Base-by-base conservation (phyloP, 1,284 basidiomycete species). In the Mycena sp. region DNA sequence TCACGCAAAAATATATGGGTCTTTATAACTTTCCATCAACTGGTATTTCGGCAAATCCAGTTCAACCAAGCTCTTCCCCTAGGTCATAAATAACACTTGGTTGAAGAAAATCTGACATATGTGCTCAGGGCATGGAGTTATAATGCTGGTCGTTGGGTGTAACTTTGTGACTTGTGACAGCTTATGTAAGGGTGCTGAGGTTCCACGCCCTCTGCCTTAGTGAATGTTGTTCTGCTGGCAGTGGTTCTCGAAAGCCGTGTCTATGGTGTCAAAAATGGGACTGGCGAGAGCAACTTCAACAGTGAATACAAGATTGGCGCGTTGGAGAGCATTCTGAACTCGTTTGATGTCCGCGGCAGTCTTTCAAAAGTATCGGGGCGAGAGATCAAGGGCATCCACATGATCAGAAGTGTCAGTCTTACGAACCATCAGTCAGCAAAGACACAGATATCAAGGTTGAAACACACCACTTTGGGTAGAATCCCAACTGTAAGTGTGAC, bases 391-490 rank as follows among this genome's bases (percentile, higher is more conserved):
- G 6, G 19, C 16, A 25, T 52, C 37, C 14, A n/a, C n/a, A 25
- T 52, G 6, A n/a, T 38, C 50, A 2, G 50, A 52, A 2, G 14
- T 41, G 9, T 2, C 3, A 19, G 41, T 23, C 50, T 52, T 16
- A 14, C 25, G 26, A 16, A n/a, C 4, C 12, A 6, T 26, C 17
- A 25, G 32, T 14, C 21, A 38, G 21, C 14, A 12, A 25, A 30
- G 25, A 26, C 38, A 6, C 7, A 11, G 16, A 35, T 17, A 16
- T 16, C 16, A 28, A 25, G n/a, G 11, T 32, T 19, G 32, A 10
- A 51, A 38, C 49, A 12, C 25, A 51, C 49, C 2, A 51, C 49
- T 51, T 51, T 51, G 4, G 49, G 49, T 17, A 51, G 16, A n/a
- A 51, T 51, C 6, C 49, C 49, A 14, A 51, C 35, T 2, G 49